A percentile compares a stretch with the other conserved stretches of the same genome.
Evolutionary conservation across 345 rosid species (phyloP).

Genomic region (Citrus inodora): DNA sequence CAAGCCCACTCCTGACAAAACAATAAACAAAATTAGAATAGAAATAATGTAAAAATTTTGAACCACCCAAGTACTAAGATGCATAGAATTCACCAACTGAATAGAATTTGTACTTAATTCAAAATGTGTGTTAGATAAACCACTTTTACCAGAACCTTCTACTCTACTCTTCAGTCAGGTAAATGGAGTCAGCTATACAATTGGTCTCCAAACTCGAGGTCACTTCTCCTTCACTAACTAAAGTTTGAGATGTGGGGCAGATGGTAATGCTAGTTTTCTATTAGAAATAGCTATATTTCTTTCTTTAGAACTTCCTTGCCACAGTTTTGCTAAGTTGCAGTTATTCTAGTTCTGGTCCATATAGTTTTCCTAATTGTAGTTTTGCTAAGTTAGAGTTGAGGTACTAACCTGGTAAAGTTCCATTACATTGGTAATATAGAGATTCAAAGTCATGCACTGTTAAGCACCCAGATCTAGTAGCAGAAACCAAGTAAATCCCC

Average conservation of each 20-base stretch:
- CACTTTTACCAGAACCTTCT: neutral
- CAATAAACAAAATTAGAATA: neutral
- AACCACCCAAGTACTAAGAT: too few relatives aligned
- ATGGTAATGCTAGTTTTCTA: neutral
- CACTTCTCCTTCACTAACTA: neutral
- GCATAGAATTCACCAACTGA: neutral
- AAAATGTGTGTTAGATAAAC: too few relatives aligned
- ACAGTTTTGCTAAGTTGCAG: neutral
- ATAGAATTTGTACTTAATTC: neutral
- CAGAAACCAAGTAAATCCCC: constrained; percentile 86
- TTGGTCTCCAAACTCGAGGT: neutral
- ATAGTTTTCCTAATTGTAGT: neutral
- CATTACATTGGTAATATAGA: constrained; percentile 55
- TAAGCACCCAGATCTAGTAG: constrained; percentile 76
- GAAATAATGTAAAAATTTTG: neutral
- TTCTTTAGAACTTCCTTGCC: neutral
- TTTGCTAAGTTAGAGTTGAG: neutral
- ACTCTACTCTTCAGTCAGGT: neutral
- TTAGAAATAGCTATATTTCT: neutral
- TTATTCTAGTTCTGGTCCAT: too few relatives aligned
- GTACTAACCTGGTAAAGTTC: constrained; percentile 35
- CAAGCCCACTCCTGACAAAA: constrained; percentile 27
- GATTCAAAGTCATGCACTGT: constrained; percentile 86
- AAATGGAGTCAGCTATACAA: neutral
- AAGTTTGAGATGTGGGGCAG: neutral